phyloP scores from a whole-genome alignment of 768 basidiomycete species.

The Candolleomyces efflorescens region DNA sequence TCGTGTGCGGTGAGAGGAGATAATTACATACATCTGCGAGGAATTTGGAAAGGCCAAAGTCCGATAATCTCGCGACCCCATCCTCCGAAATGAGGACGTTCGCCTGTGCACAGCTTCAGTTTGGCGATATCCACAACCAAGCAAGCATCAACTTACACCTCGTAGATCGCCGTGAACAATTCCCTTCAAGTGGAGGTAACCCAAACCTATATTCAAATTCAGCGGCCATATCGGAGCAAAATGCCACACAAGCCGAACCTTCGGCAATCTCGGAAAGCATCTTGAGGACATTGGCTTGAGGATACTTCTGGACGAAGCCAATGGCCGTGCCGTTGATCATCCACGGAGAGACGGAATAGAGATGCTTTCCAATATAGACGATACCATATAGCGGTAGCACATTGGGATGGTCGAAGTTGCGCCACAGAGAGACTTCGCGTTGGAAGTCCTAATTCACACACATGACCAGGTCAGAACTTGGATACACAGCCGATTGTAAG shows the following conservation, averaged over 20 bases:
- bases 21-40: constrained; percentile 29
- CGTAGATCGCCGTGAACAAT: constrained; percentile 41
- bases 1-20: neutral
- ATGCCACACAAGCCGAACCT: constrained; percentile 17
- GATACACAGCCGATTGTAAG: neutral
- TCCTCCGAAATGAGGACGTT: constrained; percentile 39
- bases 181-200: constrained; percentile 33
- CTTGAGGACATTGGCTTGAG: constrained; percentile 29
- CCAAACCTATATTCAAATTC: constrained; percentile 25
- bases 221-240: neutral
- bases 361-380: constrained; percentile 25
- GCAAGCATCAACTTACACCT: constrained; percentile 23
- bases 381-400: constrained; percentile 36
- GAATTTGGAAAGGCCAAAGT: constrained; percentile 41
- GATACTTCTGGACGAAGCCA: constrained; percentile 27
- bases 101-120: constrained; percentile 22
- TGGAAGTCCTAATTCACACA: constrained; percentile 31
- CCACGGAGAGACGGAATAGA: constrained; percentile 42
- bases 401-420: constrained; percentile 35
- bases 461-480: neutral
- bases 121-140: neutral
- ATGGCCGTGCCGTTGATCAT: constrained; percentile 39
- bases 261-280: constrained; percentile 35
- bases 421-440: constrained; percentile 39
- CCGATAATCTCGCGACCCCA: constrained; percentile 36